Percentiles rank a stretch among this genome's conserved stretches.
These are phyloP conservation scores for Clarkia xantiana DNA, from an alignment of 345 rosid species.

Conservation along the genomic window DNA sequence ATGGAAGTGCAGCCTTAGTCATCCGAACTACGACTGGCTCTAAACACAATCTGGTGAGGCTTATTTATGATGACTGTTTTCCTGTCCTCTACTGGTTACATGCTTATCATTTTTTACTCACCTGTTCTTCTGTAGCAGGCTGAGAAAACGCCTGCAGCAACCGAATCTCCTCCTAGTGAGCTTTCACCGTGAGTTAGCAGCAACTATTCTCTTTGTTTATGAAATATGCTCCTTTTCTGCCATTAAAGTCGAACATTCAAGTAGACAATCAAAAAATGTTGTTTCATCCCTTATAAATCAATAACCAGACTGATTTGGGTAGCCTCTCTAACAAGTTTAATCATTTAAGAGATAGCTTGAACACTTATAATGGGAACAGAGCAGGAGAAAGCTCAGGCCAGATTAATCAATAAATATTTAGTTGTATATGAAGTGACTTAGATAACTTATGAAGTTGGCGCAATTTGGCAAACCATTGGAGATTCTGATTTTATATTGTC, in stretches of 20 bases:
- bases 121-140: conserved; percentile 2
- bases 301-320: no score
- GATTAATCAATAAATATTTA: no score
- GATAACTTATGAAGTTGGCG: no score
- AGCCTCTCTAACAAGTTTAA: no score
- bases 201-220: no score
- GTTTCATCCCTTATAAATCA: neutral
- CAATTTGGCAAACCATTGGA: no score
- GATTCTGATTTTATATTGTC: neutral
- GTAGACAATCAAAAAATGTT: neutral
- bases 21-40: neutral
- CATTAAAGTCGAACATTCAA: no score
- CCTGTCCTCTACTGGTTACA: neutral
- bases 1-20: neutral
- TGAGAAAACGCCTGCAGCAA: neutral
- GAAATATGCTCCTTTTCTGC: no score
- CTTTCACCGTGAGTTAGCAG: conserved; percentile 8
- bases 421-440: no score
- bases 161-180: conserved; percentile 5
- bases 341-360: no score
- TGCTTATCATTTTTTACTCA: neutral
- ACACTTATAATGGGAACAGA: no score
- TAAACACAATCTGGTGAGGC: neutral
- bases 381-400: no score
- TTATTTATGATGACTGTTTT: neutral